Base-by-base conservation (phyloP, 108 stramenopile genomes). In the Fragilaria radians region DNA sequence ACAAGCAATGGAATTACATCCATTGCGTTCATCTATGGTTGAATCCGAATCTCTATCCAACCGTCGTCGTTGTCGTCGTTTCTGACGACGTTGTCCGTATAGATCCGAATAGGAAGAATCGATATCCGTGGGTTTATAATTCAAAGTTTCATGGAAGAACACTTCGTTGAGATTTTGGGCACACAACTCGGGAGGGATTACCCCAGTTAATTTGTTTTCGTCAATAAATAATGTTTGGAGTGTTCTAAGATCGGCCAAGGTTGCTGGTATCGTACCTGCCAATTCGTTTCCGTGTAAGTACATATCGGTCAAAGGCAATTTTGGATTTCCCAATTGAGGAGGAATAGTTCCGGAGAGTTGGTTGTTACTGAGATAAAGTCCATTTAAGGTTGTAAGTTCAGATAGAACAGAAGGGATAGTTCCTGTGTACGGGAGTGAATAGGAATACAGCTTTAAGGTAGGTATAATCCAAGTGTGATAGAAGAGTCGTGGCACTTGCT, bases 1-100 rank as follows among this genome's bases (percentile, higher is more conserved):
- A 61, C 80, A 81, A 25, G 80, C 80, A 22, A 81, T 67, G 9
- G 65, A 53, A 50, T 67, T 60, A 57, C 80, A 81, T 21, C 47
- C 52, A 24, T 62, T 33, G 23, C 47, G 47, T 48, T 48, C 47
- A 2, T 19, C 2, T n/a, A n/a, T n/a, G 19, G 19, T 23, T 48
- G 47, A 23, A 48, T 48, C 47, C n/a, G n/a, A n/a, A n/a, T n/a
- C n/a, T n/a, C n/a, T n/a, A n/a, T n/a, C n/a, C n/a, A n/a, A n/a
- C n/a, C n/a, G n/a, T n/a, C n/a, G n/a, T n/a, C n/a, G n/a, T n/a
- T n/a, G n/a, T n/a, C n/a, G n/a, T n/a, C n/a, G n/a, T n/a, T n/a
- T n/a, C n/a, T n/a, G n/a, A n/a, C n/a, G n/a, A n/a, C n/a, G n/a
- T n/a, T n/a, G n/a, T n/a, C n/a, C n/a, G n/a, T n/a, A n/a, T n/a